These are phyloP conservation scores for Cymbopogon flexuosus DNA, from an alignment of 202 grass and related monocot genomes.

Conservation along the genomic window DNA sequence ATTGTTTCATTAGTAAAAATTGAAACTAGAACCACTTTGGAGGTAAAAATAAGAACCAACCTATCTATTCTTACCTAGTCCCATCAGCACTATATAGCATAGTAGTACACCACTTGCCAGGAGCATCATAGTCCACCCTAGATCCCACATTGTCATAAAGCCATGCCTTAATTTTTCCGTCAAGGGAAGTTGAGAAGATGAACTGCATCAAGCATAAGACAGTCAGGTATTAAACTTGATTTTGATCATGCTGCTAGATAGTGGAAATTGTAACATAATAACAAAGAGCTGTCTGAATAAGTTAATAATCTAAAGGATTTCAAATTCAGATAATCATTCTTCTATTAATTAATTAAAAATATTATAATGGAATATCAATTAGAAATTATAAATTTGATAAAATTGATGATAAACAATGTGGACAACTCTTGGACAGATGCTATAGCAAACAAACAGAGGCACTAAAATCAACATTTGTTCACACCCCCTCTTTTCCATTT, in stretches of 20 bases:
- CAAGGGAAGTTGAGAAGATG: slow-evolving; percentile 90
- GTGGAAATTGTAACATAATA: background rate
- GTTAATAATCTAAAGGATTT: background rate
- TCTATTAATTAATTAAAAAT: background rate
- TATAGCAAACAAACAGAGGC: background rate
- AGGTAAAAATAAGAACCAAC: background rate
- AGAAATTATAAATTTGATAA: slow-evolving; percentile 1
- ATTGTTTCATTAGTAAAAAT: slow-evolving; percentile 21
- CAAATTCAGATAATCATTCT: background rate
- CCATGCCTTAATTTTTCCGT: slow-evolving; percentile 98
- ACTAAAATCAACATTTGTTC: background rate
- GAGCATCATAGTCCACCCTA: slow-evolving; percentile 86
- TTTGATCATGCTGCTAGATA: background rate
- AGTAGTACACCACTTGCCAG: slow-evolving; percentile 87
- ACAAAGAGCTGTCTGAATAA: background rate
- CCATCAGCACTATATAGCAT: slow-evolving; percentile 96
- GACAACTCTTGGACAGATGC: background rate
- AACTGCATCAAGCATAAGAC: slow-evolving; percentile 48
- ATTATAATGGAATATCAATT: background rate
- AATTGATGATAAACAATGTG: background rate
- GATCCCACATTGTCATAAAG: slow-evolving; percentile 89
- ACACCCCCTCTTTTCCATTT: background rate
- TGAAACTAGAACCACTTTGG: background rate
- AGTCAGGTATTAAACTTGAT: slow-evolving; percentile 3
- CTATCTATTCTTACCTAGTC: slow-evolving; percentile 59